phyloP scores from a whole-genome alignment of 2,329 filamentous ascomycete species.

The Davidsoniella neocaledoniae region DNA sequence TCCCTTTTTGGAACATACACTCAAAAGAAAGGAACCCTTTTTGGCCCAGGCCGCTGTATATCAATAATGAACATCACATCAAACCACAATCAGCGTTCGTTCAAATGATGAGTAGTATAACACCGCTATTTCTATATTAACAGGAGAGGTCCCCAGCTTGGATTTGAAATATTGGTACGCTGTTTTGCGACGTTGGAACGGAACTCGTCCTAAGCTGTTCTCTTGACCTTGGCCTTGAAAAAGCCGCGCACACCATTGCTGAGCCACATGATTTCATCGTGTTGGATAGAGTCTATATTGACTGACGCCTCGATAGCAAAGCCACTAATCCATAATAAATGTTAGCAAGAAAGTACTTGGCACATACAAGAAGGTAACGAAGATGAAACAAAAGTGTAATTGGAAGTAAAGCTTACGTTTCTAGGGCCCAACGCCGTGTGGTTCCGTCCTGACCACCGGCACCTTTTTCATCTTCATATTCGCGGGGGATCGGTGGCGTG shows the following conservation, averaged over 20 bases:
- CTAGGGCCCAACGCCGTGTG: constrained; percentile 67
- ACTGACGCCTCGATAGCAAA: constrained; percentile 52
- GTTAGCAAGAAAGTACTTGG: neutral
- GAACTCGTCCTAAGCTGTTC: too few species aligned
- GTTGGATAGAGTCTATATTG: constrained; percentile 37
- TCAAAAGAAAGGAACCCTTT: too few species aligned
- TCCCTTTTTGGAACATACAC: too few species aligned
- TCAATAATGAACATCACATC: constrained; percentile 5
- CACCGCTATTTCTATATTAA: neutral
- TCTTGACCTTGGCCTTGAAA: constrained; percentile 28
- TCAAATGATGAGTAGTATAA: constrained; percentile 1
- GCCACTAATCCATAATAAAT: constrained; percentile 20
- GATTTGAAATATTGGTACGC: too few species aligned
- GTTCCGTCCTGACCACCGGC: constrained; percentile 73
- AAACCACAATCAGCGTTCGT: constrained; percentile 1
- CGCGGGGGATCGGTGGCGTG: constrained; percentile 49
- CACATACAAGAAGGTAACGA: constrained; percentile 2
- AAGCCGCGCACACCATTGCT: constrained; percentile 83
- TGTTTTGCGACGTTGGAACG: too few species aligned
- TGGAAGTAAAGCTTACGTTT: constrained; percentile 29
- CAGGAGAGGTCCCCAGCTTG: too few species aligned
- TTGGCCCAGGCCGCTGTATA: constrained; percentile 8
- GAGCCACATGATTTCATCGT: constrained; percentile 71
- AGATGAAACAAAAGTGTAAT: neutral
- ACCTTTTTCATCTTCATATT: constrained; percentile 22